phyloP scores from a whole-genome alignment of 2,329 filamentous ascomycete species.

The Lachnellula arida region DNA sequence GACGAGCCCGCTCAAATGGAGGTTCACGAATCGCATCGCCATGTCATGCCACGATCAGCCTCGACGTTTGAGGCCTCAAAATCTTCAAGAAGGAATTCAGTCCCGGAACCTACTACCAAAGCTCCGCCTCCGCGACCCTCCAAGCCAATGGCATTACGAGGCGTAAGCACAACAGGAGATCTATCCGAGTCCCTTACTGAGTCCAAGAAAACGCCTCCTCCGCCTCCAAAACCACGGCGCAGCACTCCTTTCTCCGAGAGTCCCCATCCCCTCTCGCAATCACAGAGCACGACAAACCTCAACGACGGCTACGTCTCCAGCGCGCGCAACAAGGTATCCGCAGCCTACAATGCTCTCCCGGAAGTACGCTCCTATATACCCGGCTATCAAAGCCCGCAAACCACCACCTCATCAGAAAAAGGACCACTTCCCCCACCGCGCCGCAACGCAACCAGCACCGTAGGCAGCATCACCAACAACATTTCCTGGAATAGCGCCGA shows the following conservation, averaged over 20 bases:
- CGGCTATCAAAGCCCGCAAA: slow-evolving; percentile 11
- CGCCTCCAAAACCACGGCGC: slow-evolving; percentile 28
- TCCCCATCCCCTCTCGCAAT: slow-evolving; percentile 26
- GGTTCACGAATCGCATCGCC: slow-evolving; percentile 32
- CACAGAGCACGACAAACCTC: slow-evolving; percentile 24
- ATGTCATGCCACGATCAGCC: slow-evolving; percentile 25
- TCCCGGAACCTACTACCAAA: slow-evolving; percentile 14
- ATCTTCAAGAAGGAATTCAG: slow-evolving; percentile 29
- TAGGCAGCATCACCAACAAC: slow-evolving; percentile 13
- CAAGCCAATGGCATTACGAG: slow-evolving; percentile 53
- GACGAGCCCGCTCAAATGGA: slow-evolving; percentile 43
- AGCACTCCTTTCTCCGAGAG: slow-evolving; percentile 4
- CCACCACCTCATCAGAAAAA: slow-evolving; percentile 10
- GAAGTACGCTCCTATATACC: slow-evolving; percentile 30
- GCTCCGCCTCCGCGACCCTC: slow-evolving; percentile 50
- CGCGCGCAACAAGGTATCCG: slow-evolving; percentile 27
- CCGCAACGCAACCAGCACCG: slow-evolving; percentile 2
- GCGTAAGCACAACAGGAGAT: slow-evolving; percentile 28
- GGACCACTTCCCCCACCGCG: slow-evolving; percentile 22
- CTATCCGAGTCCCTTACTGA: slow-evolving; percentile 35
- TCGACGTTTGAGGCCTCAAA: slow-evolving; percentile 25
- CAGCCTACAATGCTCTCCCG: slow-evolving; percentile 31
- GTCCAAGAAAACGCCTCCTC: slow-evolving; percentile 38
- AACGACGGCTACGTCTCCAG: slow-evolving; percentile 26
- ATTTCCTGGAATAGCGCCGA: slow-evolving; percentile 24